These are phyloP conservation scores for Malbranchea cinnamomea DNA, from an alignment of 2,329 filamentous ascomycete species.

Conservation along the genomic window DNA sequence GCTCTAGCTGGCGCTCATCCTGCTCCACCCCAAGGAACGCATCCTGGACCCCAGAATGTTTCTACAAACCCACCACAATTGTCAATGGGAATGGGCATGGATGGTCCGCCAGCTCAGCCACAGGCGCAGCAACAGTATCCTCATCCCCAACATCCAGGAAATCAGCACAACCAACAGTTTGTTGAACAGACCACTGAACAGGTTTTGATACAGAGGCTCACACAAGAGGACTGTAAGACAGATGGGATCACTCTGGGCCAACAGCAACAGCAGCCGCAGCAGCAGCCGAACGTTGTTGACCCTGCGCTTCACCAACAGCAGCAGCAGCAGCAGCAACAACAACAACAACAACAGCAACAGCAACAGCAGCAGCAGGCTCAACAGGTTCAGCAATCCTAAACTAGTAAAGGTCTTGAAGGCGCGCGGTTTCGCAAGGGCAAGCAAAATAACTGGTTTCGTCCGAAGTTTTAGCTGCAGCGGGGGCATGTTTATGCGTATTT, in stretches of 20 bases:
- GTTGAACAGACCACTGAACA: constrained; percentile 29
- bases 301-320: constrained; percentile 19
- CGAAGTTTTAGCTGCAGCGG: no score
- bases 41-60: constrained; percentile 12
- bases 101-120: constrained; percentile 3
- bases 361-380: constrained; percentile 4
- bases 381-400: no score
- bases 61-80: constrained; percentile 2
- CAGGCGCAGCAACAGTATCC: constrained; percentile 1
- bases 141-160: constrained; percentile 6
- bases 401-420: no score
- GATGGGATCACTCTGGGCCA: constrained; percentile 15
- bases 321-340: constrained; percentile 1
- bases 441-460: no score
- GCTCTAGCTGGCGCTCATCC: constrained; percentile 29
- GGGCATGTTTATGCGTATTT: no score
- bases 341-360: constrained; percentile 1
- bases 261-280: constrained; percentile 18
- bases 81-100: no score
- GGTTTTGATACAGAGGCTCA: constrained; percentile 29
- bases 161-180: constrained; percentile 10
- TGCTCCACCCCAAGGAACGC: constrained; percentile 17
- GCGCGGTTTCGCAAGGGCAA: no score
- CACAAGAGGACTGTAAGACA: constrained; percentile 24
- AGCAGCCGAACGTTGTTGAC: constrained; percentile 19